Conservation (phyloP, 2,329 filamentous ascomycete species). For the Aspergillus felis region DNA sequence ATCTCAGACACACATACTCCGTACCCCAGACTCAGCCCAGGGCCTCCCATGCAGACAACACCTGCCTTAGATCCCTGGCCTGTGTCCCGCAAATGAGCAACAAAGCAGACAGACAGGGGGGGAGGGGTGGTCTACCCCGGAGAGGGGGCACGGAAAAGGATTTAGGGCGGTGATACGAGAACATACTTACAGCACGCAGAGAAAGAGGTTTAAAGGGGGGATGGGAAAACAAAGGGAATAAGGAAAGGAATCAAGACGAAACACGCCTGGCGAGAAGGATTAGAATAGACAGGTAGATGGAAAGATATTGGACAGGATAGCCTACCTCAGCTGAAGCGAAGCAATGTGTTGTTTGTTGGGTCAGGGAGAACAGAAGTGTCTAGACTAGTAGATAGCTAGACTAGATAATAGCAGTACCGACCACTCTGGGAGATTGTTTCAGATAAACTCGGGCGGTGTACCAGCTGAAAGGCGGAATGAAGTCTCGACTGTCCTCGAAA, state of each 20-base stretch:
- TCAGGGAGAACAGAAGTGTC: neutral
- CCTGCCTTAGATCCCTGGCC: neutral
- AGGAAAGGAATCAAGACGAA: neutral
- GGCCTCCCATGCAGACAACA: neutral
- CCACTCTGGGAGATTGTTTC: constrained; percentile 3
- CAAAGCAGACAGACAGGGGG: neutral
- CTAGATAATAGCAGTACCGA: too few relatives aligned
- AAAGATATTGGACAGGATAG: neutral
- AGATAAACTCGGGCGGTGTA: constrained; percentile 5
- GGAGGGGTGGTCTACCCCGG: neutral
- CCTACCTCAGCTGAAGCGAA: neutral
- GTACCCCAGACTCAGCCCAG: neutral
- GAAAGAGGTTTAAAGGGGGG: neutral
- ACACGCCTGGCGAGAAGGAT: neutral
- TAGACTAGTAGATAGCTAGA: neutral
- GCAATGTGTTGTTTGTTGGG: neutral
- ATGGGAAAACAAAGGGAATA: neutral
- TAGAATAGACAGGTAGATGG: neutral
- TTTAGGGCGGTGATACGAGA: neutral
- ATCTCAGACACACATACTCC: neutral
- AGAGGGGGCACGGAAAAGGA: neutral
- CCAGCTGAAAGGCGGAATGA: constrained; percentile 1
- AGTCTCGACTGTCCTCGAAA: neutral
- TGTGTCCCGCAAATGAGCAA: neutral
- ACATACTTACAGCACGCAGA: neutral